A percentile compares a stretch with the other conserved stretches of the same genome.
Evolutionary conservation across 176 grass and related monocot genomes (phyloP).

Genomic region (Zizania latifolia): DNA sequence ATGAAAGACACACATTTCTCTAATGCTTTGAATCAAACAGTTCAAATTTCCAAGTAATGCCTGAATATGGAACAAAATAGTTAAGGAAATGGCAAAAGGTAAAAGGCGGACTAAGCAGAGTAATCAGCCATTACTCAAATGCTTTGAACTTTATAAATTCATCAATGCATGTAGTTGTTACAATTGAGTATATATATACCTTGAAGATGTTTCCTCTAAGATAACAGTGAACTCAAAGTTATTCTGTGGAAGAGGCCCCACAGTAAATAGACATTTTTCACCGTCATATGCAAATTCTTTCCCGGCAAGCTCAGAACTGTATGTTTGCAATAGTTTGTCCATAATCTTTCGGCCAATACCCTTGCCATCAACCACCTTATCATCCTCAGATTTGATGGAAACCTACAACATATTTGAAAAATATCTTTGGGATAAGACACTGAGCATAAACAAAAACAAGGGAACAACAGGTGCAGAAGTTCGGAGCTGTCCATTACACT

Average conservation of each 20-base stretch:
- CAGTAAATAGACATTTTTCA: slow-evolving; percentile 81
- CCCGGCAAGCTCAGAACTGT: slow-evolving; percentile 67
- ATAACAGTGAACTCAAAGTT: slow-evolving; percentile 79
- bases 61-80: background rate
- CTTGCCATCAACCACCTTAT: slow-evolving; percentile 56
- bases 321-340: slow-evolving; percentile 70
- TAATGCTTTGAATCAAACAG: background rate
- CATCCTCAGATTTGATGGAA: slow-evolving; percentile 67
- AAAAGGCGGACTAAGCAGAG: background rate
- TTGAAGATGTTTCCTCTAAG: slow-evolving; percentile 66
- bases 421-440: slow-evolving; percentile 14
- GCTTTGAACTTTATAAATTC: background rate
- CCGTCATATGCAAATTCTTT: slow-evolving; percentile 93
- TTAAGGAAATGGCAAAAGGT: background rate
- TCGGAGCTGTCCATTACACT: slow-evolving; percentile 40
- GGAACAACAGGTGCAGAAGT: slow-evolving; percentile 8
- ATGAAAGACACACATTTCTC: background rate
- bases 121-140: background rate
- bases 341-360: slow-evolving; percentile 62
- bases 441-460: background rate
- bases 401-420: slow-evolving; percentile 44
- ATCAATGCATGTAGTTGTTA: background rate
- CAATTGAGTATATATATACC: slow-evolving; percentile 29
- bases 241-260: slow-evolving; percentile 74
- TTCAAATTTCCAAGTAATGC: background rate